Base-by-base conservation (phyloP, 1,284 basidiomycete genomes). In the Ustilago curta region DNA sequence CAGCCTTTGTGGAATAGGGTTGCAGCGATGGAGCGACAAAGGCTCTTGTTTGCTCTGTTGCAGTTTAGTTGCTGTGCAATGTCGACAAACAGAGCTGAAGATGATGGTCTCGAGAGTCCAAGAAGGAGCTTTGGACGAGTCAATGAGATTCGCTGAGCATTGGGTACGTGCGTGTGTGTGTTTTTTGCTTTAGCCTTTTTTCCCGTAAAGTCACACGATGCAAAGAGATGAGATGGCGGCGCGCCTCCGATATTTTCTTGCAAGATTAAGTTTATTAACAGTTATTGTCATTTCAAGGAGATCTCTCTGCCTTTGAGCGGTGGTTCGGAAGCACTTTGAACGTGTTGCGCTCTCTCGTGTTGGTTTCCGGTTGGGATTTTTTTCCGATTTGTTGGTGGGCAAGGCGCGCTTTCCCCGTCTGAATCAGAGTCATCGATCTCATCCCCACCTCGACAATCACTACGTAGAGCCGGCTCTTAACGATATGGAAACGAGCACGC, bases 151-250 rank as follows among this genome's bases (percentile, higher is more conserved):
- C 3, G 48, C 32, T 50, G 48, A 37, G 48, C 31, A 37, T 35
- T n/a, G 31, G 31, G 49, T 35, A 37, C 50, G 35, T 51, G 50
- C 50, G 50, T 39, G 32, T 25, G 23, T 27, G 47, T 29, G 9
- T 21, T 42, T 42, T 48, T n/a, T n/a, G n/a, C n/a, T n/a, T n/a
- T n/a, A n/a, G 18, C 11, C 4, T 12, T 48, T 47, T 47, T 51
- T 51, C n/a, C 23, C 25, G 4, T n/a, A 51, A 51, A 51, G 50
- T 51, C 50, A 39, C 50, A 51, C 37, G 50, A 31, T 25, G 47
- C 4, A 9, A 31, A 12, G 35, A 37, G 35, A 16, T 37, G 35
- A 42, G 40, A 42, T 12, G 25, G 31, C 23, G 25, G 37, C 37
- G 19, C 35, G 49, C 45, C 29, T 11, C 45, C 14, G 21, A 12